Base-by-base conservation (phyloP, 1,284 basidiomycete genomes). In the Austroboletus rostrupii region DNA sequence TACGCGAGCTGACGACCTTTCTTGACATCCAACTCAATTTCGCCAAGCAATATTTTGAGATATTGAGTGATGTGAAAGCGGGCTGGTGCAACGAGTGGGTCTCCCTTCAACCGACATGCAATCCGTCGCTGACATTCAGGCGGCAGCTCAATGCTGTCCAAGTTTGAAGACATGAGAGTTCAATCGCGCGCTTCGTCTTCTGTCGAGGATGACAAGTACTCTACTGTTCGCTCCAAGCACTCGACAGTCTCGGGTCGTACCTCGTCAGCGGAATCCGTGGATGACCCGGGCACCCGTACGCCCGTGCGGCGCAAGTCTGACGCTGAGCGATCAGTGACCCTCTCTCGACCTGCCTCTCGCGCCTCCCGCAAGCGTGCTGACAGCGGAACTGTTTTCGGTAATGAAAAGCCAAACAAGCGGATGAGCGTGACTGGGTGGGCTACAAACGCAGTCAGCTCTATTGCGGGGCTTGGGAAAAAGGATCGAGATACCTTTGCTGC, bases 1-100 rank as follows among this genome's bases (percentile, higher is more conserved):
- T 86, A 5, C 78, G 77, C 19, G 87, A 87, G 36, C 72, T 95
- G 21, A 78, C 79, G 2, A 70, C 70, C 9, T 78, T 93, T 57
- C 70, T 95, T 33, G 83, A 91, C 42, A 68, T 80, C 14, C 85
- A 94, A 61, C 69, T 85, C 47, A 81, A 83, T 43, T 93, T 81
- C 61, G 83, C 83, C n/a, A 75, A 79, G 50, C 78, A 85, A 50
- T 89, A 89, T 58, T 68, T 83, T 19, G 80, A 84, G 12, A 78
- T 88, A 8, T 66, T 94, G 57, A 75, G 77, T 35, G 87, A 90
- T 37, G 77, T 85, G 41, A 81, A 79, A 56, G 65, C 69, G 1
- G 74, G 76, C 13, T 93, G 90, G 88, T 74, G 78, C 43, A 72
- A 79, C 47, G 73, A 75, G 85, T 86, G 53, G 48, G 78, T 71